Percentiles rank a stretch among this genome's conserved stretches.
phyloP scores from a whole-genome alignment of 78 protist genomes.

The Polysphondylium violaceum region DNA sequence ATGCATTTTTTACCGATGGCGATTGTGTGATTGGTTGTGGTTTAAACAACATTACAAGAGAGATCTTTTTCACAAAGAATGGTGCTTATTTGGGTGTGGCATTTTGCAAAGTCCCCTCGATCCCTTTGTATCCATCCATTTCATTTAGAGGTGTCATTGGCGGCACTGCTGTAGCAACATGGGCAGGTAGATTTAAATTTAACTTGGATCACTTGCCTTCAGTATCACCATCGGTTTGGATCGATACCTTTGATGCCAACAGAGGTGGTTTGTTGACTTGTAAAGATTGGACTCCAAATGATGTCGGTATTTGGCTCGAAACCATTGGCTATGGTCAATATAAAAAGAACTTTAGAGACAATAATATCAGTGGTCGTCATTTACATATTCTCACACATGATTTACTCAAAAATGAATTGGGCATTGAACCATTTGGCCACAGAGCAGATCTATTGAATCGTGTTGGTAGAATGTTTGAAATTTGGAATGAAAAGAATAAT shows the following conservation, averaged over 20 bases:
- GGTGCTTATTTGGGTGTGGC: conserved; percentile 73
- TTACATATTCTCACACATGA: not conserved
- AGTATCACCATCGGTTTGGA: conserved; percentile 58
- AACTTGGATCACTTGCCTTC: conserved; percentile 30
- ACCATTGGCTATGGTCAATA: conserved; percentile 54
- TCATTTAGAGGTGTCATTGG: conserved; percentile 34
- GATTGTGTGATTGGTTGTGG: conserved; percentile 73
- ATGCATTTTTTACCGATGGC: not conserved
- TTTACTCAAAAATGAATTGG: conserved; percentile 22
- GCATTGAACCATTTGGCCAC: conserved; percentile 63
- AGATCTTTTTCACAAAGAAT: conserved; percentile 59
- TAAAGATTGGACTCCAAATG: conserved; percentile 47
- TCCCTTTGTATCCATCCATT: conserved; percentile 55
- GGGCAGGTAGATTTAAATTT: conserved; percentile 21
- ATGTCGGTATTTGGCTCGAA: conserved; percentile 64
- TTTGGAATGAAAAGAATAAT: conserved; percentile 32
- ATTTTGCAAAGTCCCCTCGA: conserved; percentile 25
- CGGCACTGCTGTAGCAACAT: conserved; percentile 42
- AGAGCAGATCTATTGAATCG: conserved; percentile 54
- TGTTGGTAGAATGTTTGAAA: conserved; percentile 27
- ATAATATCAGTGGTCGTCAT: conserved; percentile 71
- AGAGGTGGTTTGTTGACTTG: conserved; percentile 41
- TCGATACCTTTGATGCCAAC: conserved; percentile 26
- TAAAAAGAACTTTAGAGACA: conserved; percentile 59
- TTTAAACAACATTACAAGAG: conserved; percentile 40